These are phyloP conservation scores for Solanum phureja DNA, from an alignment of 257 asterid species.

Conservation along the genomic window DNA sequence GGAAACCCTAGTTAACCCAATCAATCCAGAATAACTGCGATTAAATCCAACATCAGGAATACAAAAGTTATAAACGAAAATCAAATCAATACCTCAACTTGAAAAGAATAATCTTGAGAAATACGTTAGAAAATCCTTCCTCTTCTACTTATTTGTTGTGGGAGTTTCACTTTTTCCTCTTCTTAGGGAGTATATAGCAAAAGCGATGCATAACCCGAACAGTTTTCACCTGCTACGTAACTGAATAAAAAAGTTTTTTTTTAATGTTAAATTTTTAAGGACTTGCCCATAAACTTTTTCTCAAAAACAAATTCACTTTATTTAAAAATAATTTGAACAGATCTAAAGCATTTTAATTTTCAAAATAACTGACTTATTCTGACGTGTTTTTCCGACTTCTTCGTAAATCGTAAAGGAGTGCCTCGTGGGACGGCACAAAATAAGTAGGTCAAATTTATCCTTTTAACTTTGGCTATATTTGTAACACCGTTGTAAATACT, in stretches of 20 bases:
- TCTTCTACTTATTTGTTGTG: not conserved
- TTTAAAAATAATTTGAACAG: not conserved
- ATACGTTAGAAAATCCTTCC: not conserved
- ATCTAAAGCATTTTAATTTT: not conserved
- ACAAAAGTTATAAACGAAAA: not conserved
- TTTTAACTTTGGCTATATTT: too few relatives aligned
- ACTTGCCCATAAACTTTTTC: not conserved
- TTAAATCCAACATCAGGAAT: not conserved
- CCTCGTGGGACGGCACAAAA: not conserved
- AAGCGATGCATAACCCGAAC: not conserved
- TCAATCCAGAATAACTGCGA: not conserved
- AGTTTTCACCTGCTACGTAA: not conserved
- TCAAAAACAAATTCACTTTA: not conserved
- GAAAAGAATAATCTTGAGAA: not conserved
- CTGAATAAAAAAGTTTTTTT: not conserved
- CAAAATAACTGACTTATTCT: not conserved
- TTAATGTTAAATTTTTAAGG: not conserved
- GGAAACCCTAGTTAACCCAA: not conserved
- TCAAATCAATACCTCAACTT: not conserved
- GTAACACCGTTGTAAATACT: too few relatives aligned
- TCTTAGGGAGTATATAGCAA: not conserved
- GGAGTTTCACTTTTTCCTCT: not conserved
- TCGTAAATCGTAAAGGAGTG: not conserved
- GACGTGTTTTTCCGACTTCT: not conserved
- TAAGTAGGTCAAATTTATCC: not conserved